Conservation (phyloP, 2,329 filamentous ascomycete species). For the Ophiocordyceps camponoti-floridani region DNA sequence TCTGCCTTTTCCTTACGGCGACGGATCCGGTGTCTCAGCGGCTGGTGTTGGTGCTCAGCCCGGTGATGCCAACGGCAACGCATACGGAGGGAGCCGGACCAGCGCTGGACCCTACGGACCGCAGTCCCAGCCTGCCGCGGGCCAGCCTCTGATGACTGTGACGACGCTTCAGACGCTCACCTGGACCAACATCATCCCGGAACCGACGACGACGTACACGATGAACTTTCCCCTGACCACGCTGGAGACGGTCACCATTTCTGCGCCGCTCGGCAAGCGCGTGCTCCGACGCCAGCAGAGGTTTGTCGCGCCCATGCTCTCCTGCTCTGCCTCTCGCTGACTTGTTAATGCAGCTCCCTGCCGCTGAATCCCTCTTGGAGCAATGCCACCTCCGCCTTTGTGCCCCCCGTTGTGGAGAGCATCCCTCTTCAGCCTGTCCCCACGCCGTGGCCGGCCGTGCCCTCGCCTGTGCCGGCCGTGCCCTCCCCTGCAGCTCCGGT, state of each 20-base stretch:
- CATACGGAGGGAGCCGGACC: constrained; percentile 8
- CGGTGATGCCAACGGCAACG: constrained; percentile 4
- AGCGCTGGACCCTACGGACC: constrained; percentile 7
- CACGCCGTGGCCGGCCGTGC: neutral
- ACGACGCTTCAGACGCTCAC: constrained; percentile 16
- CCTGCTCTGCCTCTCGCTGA: neutral
- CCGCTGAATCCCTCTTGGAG: constrained; percentile 7
- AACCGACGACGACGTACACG: constrained; percentile 21
- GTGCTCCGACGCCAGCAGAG: constrained; percentile 11
- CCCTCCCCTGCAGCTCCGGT: neutral
- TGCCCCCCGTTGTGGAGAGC: constrained; percentile 5
- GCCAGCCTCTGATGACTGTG: constrained; percentile 2
- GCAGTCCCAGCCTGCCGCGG: constrained; percentile 7
- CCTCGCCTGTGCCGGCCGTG: neutral
- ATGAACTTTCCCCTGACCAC: constrained; percentile 20
- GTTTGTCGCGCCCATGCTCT: constrained; percentile 5
- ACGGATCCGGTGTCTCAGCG: constrained; percentile 4
- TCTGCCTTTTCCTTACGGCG: constrained; percentile 5
- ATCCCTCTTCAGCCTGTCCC: constrained; percentile 4
- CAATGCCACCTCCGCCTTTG: constrained; percentile 11
- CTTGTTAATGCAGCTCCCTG: constrained; percentile 4
- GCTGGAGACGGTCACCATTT: constrained; percentile 14
- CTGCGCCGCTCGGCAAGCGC: constrained; percentile 6
- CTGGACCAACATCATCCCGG: constrained; percentile 20
- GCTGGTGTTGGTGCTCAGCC: constrained; percentile 1